Evolutionary conservation across 345 rosid genomes (phyloP).

Genomic region (Mangifera indica): DNA sequence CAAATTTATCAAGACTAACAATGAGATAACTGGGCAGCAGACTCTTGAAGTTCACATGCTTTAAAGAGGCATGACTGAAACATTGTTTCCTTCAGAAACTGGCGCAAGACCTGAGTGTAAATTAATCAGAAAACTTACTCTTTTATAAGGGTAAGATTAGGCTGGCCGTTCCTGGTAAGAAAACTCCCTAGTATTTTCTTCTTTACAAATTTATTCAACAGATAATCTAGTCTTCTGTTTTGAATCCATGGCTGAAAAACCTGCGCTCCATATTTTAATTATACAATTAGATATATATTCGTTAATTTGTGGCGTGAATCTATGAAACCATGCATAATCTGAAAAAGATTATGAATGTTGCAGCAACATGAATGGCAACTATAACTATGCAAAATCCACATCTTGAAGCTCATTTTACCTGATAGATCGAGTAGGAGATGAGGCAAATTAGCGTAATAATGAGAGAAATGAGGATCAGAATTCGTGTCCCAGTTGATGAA

Average conservation of each 20-base stretch:
- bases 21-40: no score
- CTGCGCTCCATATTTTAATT: constrained; percentile 22
- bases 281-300: no score
- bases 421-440: constrained; percentile 33
- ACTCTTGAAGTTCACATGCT: background rate
- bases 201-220: constrained; percentile 20
- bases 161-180: constrained; percentile 29
- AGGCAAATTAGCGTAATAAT: constrained; percentile 31
- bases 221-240: constrained; percentile 36
- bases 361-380: no score
- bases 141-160: constrained; percentile 26
- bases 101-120: background rate
- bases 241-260: constrained; percentile 52
- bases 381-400: no score
- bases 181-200: constrained; percentile 25
- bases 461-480: constrained; percentile 33
- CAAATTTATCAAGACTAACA: background rate
- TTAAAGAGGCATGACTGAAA: no score
- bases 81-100: background rate
- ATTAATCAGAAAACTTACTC: constrained; percentile 27
- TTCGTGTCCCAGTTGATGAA: constrained; percentile 26
- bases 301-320: background rate
- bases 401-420: constrained; percentile 28
- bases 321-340: background rate
- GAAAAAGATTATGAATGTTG: no score